Base-by-base conservation (phyloP, 768 basidiomycete genomes). In the Serendipita sp. region DNA sequence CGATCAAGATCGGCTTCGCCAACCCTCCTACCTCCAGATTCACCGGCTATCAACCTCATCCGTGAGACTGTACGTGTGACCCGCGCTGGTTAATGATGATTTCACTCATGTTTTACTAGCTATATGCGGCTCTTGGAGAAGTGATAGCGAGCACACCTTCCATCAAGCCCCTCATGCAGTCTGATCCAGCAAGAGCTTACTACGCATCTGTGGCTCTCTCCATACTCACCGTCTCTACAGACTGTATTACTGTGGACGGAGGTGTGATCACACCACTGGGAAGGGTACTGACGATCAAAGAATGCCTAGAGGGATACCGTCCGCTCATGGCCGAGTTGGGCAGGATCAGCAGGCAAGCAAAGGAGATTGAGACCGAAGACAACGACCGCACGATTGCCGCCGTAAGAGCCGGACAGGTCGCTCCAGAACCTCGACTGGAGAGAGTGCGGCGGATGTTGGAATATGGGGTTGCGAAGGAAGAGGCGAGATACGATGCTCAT, bases 111-210 rank as follows among this genome's bases (percentile, higher is more conserved):
- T n/a, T n/a, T 22, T 28, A 28, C 5, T 31, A 58, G 0, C 79
- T 93, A 17, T 93, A 91, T 71, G 88, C 90, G 0, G 81, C 87
- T 1, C 76, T 92, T 2, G 88, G 78, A 0, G 87, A 88, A 65
- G 82, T 79, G 0, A 76, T 91, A 48, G 78, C 82, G 56, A 74
- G 75, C 3, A 78, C 76, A 13, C 77, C 79, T 0, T 74, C 77
- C 2, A 77, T 92, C 3, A 79, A 79, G 2, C 63, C 68, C 0
- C 76, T 86, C 9, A 79, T 91, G 62, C 73, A 73, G n/a, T 67
- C 69, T 14, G 88, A 91, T 68, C 82, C 82, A 0, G 73, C 84
- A 0, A 78, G 86, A 20, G 90, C 88, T 0, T 91, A 90, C 75
- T 93, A 88, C 69, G 83, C 85, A 16, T 76, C 83, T 0, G 87